Evolutionary conservation across 2,329 filamentous ascomycete genomes (phyloP).

Genomic region (Penicillium sp.): DNA sequence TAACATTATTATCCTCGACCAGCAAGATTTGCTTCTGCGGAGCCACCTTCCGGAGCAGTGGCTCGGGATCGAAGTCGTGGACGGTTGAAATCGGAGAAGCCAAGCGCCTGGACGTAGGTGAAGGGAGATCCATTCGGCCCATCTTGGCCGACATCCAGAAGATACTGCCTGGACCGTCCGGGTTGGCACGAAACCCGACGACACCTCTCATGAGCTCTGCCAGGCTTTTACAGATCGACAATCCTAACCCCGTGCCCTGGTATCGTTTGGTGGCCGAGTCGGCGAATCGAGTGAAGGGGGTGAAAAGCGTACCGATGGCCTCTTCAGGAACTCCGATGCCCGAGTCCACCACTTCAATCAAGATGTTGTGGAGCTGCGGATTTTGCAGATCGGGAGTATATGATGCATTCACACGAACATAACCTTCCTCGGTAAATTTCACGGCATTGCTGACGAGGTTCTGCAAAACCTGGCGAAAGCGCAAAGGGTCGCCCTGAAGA

Average conservation of each 20-base stretch:
- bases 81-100: constrained; percentile 13
- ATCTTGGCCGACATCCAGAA: constrained; percentile 58
- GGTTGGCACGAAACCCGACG: constrained; percentile 53
- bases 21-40: constrained; percentile 46
- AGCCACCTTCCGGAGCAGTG: constrained; percentile 43
- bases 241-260: constrained; percentile 61
- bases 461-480: constrained; percentile 66
- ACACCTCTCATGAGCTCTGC: constrained; percentile 61
- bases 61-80: constrained; percentile 22
- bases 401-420: constrained; percentile 51
- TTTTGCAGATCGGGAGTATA: constrained; percentile 48
- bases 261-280: constrained; percentile 58
- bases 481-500: constrained; percentile 61
- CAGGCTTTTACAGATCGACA: constrained; percentile 62
- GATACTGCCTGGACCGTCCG: constrained; percentile 52
- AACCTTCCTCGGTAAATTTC: constrained; percentile 65
- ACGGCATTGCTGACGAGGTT: constrained; percentile 65
- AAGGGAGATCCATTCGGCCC: constrained; percentile 39
- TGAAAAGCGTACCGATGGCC: constrained; percentile 55
- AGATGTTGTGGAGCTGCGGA: constrained; percentile 48
- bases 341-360: constrained; percentile 58
- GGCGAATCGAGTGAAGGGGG: constrained; percentile 61
- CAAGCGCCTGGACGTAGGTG: constrained; percentile 33
- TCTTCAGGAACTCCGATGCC: constrained; percentile 58
- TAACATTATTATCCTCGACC: constrained; percentile 50